phyloP scores from a whole-genome alignment of 768 basidiomycete species.

The Rhizopogon vulgaris region DNA sequence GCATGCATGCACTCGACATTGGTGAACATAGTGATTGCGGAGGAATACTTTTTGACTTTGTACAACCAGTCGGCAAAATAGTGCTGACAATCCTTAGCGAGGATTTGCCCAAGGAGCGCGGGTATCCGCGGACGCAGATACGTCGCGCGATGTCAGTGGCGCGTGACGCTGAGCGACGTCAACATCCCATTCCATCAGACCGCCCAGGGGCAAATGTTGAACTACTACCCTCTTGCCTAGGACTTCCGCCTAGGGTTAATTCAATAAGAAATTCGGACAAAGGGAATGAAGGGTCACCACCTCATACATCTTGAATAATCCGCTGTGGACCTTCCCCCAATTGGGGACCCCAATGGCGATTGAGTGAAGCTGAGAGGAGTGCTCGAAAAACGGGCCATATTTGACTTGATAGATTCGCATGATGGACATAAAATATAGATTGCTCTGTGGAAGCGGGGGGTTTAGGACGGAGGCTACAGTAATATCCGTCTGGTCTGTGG shows the following conservation, averaged over 20 bases:
- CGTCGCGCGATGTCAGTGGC: neutral
- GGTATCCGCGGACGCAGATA: neutral
- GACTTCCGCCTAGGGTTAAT: conserved; percentile 66
- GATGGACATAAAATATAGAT: conserved; percentile 77
- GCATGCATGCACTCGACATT: neutral
- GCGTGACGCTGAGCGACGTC: conserved; percentile 1
- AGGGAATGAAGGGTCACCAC: conserved; percentile 31
- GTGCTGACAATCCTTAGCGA: neutral
- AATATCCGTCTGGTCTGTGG: conserved; percentile 53
- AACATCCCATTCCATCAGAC: conserved; percentile 63
- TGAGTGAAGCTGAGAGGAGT: conserved; percentile 83
- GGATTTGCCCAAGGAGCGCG: conserved; percentile 12
- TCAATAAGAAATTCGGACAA: conserved; percentile 2
- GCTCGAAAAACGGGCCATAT: conserved; percentile 84
- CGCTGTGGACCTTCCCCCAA: conserved; percentile 87
- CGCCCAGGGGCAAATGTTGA: conserved; percentile 86
- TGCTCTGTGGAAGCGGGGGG: conserved; percentile 53
- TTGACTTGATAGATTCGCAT: conserved; percentile 77
- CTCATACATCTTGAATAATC: conserved; percentile 95
- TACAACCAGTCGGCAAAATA: neutral
- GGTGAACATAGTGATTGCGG: neutral
- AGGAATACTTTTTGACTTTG: neutral
- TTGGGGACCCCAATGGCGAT: conserved; percentile 85
- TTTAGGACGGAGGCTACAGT: conserved; percentile 61
- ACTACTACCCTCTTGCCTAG: conserved; percentile 94